Conservation (phyloP, 345 rosid genomes). For the Clausena lansium region DNA sequence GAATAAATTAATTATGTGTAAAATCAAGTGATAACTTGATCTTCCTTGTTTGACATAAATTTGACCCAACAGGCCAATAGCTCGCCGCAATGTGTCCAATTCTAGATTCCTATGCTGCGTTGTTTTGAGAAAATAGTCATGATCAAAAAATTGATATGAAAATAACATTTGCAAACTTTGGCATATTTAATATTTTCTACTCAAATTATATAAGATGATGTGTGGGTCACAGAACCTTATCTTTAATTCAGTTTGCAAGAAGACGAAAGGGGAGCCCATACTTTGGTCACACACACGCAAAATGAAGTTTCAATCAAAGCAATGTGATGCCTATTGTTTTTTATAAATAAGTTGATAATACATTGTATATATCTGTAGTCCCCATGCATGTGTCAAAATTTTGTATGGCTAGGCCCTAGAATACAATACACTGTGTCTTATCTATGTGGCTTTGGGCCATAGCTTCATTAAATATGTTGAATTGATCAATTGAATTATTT, state of each 20-base stretch:
- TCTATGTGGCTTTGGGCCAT: no score
- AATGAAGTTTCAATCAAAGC: not conserved
- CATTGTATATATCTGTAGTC: not conserved
- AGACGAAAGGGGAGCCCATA: not conserved
- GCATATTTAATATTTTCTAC: not conserved
- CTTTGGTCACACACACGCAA: not conserved
- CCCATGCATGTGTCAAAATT: not conserved
- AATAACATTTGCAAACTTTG: not conserved
- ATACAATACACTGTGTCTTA: no score
- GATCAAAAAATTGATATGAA: not conserved
- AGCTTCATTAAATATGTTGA: no score
- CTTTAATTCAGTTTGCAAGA: not conserved
- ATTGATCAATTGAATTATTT: no score
- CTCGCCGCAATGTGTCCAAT: not conserved
- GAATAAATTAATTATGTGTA: not conserved
- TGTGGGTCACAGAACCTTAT: not conserved
- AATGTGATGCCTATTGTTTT: not conserved
- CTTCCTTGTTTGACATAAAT: conserved; percentile 6
- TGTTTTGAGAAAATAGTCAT: not conserved
- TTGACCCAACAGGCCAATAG: conserved; percentile 2
- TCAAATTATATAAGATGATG: not conserved
- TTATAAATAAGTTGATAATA: no score
- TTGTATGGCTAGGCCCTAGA: not conserved
- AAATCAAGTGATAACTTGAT: not conserved
- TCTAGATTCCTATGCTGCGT: not conserved